phyloP scores from a whole-genome alignment of 192 early-diverging fungal genomes.

The Rhizoclosmatium globosum region DNA sequence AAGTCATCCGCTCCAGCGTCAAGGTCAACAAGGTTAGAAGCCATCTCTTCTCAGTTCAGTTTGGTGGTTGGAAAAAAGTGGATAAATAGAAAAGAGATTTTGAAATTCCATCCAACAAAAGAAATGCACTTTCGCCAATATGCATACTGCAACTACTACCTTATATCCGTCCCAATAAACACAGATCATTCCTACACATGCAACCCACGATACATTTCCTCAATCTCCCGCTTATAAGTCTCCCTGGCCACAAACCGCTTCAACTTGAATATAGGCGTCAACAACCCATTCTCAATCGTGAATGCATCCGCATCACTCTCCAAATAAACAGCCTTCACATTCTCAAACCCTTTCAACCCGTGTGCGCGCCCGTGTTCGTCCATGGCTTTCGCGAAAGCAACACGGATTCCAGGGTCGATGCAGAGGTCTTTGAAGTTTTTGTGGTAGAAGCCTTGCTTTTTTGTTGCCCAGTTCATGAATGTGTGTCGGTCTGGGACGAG shows the following conservation, averaged over 20 bases:
- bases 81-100: no score
- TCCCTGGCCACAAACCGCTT: constrained; percentile 52
- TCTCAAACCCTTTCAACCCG: constrained; percentile 92
- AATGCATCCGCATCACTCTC: constrained; percentile 65
- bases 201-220: constrained; percentile 53
- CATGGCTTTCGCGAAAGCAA: constrained; percentile 66
- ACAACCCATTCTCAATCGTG: constrained; percentile 71
- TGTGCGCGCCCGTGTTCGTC: constrained; percentile 67
- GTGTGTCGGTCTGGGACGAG: constrained; percentile 72
- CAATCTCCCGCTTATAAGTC: constrained; percentile 49
- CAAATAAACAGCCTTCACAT: constrained; percentile 77
- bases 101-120: no score
- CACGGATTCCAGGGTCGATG: constrained; percentile 56
- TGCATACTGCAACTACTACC: no score
- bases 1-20: constrained; percentile 55
- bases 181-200: neutral
- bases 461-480: constrained; percentile 72
- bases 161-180: neutral
- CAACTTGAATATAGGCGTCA: constrained; percentile 82
- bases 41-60: neutral
- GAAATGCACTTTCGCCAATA: no score
- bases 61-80: neutral
- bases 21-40: constrained; percentile 49
- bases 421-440: constrained; percentile 59
- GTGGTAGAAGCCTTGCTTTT: constrained; percentile 12